A percentile compares a stretch with the other conserved stretches of the same genome.
Evolutionary conservation across 345 rosid species (phyloP).

Genomic region (Aquilaria sinensis): DNA sequence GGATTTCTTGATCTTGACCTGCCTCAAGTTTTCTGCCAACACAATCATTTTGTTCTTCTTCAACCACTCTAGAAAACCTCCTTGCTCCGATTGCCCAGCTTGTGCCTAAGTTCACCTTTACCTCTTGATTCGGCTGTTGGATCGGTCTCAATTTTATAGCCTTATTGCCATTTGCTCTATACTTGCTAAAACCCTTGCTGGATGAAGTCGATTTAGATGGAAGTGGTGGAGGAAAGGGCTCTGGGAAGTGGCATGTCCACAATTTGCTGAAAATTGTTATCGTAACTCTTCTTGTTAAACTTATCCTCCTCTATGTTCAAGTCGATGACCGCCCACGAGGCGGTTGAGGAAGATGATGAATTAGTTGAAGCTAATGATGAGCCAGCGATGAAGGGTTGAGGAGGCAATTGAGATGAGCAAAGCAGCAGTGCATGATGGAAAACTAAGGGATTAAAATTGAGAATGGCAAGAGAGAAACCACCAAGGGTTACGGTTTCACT

Average conservation of each 20-base stretch:
- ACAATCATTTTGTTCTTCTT: constrained; percentile 74
- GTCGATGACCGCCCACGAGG: constrained; percentile 73
- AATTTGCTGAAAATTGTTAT: constrained; percentile 8
- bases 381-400: constrained; percentile 12
- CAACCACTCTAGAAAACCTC: constrained; percentile 86
- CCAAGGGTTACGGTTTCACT: no score
- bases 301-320: constrained; percentile 51
- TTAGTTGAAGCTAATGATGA: constrained; percentile 50
- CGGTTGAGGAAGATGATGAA: constrained; percentile 57
- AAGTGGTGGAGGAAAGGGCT: constrained; percentile 65
- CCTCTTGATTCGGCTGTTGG: constrained; percentile 17
- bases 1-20: constrained; percentile 84
- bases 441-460: no score
- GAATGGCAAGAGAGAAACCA: no score
- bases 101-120: constrained; percentile 15
- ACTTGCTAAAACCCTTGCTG: constrained; percentile 24
- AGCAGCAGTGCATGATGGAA: no score
- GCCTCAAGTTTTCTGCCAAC: constrained; percentile 84
- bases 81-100: constrained; percentile 22
- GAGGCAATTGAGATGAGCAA: no score
- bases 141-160: constrained; percentile 5
- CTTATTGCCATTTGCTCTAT: constrained; percentile 1
- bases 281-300: constrained; percentile 12
- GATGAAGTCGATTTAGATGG: constrained; percentile 45
- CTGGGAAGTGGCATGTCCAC: constrained; percentile 23